Conservation (phyloP, 768 basidiomycete species). For the Sistotremastrum suecicum region DNA sequence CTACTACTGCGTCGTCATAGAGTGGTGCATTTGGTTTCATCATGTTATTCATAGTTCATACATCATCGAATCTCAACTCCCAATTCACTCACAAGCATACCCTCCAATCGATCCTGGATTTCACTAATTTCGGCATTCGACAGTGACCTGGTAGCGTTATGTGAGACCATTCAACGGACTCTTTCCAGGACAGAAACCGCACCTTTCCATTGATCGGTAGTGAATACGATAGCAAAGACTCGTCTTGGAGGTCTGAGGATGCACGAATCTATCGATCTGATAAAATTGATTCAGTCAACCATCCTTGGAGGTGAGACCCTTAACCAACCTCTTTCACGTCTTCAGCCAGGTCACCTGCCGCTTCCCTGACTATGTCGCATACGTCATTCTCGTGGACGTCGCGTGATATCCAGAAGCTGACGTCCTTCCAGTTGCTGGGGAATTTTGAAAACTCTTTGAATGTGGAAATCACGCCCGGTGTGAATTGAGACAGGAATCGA, state of each 20-base stretch:
- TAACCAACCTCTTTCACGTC: constrained; percentile 65
- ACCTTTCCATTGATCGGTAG: constrained; percentile 96
- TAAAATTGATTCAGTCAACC: constrained; percentile 3
- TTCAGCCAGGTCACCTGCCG: constrained; percentile 86
- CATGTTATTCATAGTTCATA: constrained; percentile 23
- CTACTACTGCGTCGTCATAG: background rate
- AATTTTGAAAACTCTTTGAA: constrained; percentile 92
- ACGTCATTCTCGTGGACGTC: constrained; percentile 89
- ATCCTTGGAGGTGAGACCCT: background rate
- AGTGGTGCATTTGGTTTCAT: constrained; percentile 13
- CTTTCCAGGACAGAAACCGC: constrained; percentile 6
- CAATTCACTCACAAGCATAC: constrained; percentile 42
- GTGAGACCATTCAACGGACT: background rate
- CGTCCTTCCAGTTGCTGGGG: constrained; percentile 85
- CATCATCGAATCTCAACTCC: constrained; percentile 80
- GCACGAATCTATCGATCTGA: constrained; percentile 83
- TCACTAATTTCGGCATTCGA: constrained; percentile 81
- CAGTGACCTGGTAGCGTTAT: constrained; percentile 42
- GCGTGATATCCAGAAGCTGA: constrained; percentile 78
- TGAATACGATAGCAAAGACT: constrained; percentile 86
- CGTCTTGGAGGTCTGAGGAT: constrained; percentile 70
- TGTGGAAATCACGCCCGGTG: constrained; percentile 53
- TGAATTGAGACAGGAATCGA: constrained; percentile 82
- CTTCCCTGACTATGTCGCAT: constrained; percentile 86
- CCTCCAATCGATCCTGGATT: constrained; percentile 52